Base-by-base conservation (phyloP, 805 yeast species). In the baker's yeast (Saccharomyces cerevisiae) region DNA sequence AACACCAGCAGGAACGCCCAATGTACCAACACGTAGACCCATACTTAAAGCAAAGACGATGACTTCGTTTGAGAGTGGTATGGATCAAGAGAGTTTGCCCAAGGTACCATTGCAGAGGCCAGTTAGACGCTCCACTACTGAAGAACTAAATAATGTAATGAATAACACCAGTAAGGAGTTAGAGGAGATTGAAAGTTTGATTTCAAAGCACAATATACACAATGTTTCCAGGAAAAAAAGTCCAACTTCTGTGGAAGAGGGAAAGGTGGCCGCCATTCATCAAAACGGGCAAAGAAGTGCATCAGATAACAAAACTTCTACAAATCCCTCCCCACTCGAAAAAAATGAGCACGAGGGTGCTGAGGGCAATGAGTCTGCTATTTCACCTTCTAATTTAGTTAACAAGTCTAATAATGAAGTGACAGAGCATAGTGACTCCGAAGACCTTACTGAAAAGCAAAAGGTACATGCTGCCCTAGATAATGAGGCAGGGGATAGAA, bases 111-210 rank as follows among this genome's bases (percentile, higher is more conserved):
- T 29, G 14, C 43, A 46, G 24, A 54, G 61, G 27, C 61, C 61
- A 5, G 41, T 46, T 9, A 51, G 54, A 43, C 49, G 55, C 24
- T 50, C 57, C 30, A 53, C 63, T 1, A 56, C 59, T 4, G 59
- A 61, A 21, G 48, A 31, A 28, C 27, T 59, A 10, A 48, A 57
- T 36, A 49, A 41, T 6, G 36, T 54, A 8, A 50, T 57, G 2
- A 46, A 55, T 8, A 48, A 55, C 30, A 54, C 63, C 0, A 52
- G 50, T 31, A 51, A 55, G 17, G 57, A 59, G 48, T 47, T 59
- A 21, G 46, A 55, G 30, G 59, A 60, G 22, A 53, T 59, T 47
- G 55, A 57, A 32, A 46, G 49, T 8, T 31, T 59, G 32, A 43
- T 54, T 4, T 27, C 27, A 24, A 51, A 51, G 31, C 57, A 53